Base-by-base conservation (phyloP, 257 asterid species). In the Mentha longifolia region DNA sequence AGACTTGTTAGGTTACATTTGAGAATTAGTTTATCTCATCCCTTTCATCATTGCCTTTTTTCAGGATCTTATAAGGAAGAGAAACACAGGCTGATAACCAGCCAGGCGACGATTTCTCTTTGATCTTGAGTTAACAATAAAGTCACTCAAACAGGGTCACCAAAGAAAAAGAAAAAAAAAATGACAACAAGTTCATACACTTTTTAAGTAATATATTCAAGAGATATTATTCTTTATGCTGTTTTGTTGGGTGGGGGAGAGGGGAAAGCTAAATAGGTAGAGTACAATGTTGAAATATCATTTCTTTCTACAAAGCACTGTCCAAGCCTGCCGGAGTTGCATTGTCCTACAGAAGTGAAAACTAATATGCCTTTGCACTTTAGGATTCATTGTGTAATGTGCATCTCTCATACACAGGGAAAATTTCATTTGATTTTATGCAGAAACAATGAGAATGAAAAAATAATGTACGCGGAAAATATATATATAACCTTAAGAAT, bases 401-500 rank as follows among this genome's bases (percentile, higher is more conserved):
- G 47, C 5, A 61, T 37, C 51, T 61, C 20, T 35, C 50, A 11
- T 33, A 67, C 13, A 14, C 12, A n/a, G 22, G 12, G 39, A 16
- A 6, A n/a, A 68, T 68, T 20, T 20, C 15, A 15, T 8, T 9
- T 42, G 33, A 46, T 14, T 39, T 25, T 55, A 35, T 19, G 69
- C 69, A 71, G 28, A 33, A 33, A 12, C 13, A 8, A 49, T 60
- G 13, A 35, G n/a, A n/a, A n/a, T n/a, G n/a, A n/a, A n/a, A 65
- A 61, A n/a, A 14, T 65, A 72, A 55, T 3, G 31, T 31, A 39
- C 5, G 35, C 12, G 5, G 14, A 20, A 45, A 41, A 69, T 28
- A 61, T 66, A 75, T 43, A 66, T 66, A 75, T 43, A 66, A 54
- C 28, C 57, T 33, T 35, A 37, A 47, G 35, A 25, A 16, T 39